These are phyloP conservation scores for Camillea tinctor DNA, from an alignment of 2,329 filamentous ascomycete species.

Conservation along the genomic window DNA sequence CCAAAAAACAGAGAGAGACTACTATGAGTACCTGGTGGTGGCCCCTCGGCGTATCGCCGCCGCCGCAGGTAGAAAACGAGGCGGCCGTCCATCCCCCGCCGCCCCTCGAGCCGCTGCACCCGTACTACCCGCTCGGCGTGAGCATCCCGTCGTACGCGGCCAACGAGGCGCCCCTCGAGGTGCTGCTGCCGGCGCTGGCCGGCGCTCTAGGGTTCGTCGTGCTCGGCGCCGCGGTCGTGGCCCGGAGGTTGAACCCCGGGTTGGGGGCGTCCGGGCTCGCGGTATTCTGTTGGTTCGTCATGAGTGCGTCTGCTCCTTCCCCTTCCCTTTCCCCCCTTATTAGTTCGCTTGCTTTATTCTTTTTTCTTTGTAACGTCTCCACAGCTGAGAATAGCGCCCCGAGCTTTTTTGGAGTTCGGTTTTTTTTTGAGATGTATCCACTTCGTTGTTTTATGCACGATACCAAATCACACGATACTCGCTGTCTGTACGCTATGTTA, in stretches of 20 bases:
- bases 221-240: conserved; percentile 31
- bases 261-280: conserved; percentile 41
- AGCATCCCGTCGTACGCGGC: conserved; percentile 44
- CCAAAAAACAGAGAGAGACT: no score
- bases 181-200: conserved; percentile 39
- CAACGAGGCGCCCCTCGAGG: conserved; percentile 41
- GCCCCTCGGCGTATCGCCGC: not conserved
- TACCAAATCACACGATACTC: no score
- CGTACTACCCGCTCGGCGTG: conserved; percentile 49
- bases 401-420: not conserved
- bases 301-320: conserved; percentile 44
- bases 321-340: not conserved
- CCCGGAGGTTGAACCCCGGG: conserved; percentile 29
- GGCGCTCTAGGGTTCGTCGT: conserved; percentile 38
- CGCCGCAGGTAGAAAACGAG: not conserved
- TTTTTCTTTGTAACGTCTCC: conserved; percentile 4
- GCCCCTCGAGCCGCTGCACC: conserved; percentile 37
- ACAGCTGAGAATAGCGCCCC: conserved; percentile 3
- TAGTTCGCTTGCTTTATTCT: no score
- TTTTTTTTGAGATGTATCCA: not conserved
- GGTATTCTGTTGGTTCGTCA: conserved; percentile 52
- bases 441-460: not conserved
- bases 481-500: no score
- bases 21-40: not conserved
- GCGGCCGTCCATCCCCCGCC: not conserved